Conservation (phyloP, 1,284 basidiomycete genomes). For the Caloboletus inedulis region DNA sequence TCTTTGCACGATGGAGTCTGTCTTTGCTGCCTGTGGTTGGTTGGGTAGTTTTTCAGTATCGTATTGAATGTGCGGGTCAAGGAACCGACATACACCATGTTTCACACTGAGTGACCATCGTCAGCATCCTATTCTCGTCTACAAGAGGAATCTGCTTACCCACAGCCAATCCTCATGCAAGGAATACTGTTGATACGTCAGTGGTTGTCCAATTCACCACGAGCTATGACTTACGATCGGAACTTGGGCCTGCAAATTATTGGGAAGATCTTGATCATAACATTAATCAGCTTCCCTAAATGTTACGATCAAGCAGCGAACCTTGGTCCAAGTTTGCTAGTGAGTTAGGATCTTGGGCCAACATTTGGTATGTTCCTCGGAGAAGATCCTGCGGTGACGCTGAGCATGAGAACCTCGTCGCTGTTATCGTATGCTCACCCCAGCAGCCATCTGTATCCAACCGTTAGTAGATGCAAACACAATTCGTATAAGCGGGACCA, state of each 20-base stretch:
- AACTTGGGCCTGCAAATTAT: constrained; percentile 84
- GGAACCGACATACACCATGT: constrained; percentile 69
- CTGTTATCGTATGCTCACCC: constrained; percentile 47
- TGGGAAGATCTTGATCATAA: constrained; percentile 71
- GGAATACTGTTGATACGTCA: constrained; percentile 56
- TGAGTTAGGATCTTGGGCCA: constrained; percentile 92
- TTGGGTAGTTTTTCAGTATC: constrained; percentile 7
- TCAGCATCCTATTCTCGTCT: constrained; percentile 11
- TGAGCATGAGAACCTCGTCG: not conserved
- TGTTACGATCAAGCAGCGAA: constrained; percentile 23
- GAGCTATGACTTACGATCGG: constrained; percentile 66
- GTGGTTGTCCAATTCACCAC: not conserved
- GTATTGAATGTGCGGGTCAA: not conserved
- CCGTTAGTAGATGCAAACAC: constrained; percentile 5
- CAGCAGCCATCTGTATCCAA: constrained; percentile 64
- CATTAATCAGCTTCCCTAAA: not conserved
- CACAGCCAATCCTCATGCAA: constrained; percentile 91
- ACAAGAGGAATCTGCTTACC: constrained; percentile 45
- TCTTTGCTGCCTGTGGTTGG: constrained; percentile 67
- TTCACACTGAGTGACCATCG: constrained; percentile 56
- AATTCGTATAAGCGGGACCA: not conserved
- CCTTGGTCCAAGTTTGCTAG: constrained; percentile 95
- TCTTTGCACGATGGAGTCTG: constrained; percentile 76
- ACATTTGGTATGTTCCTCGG: constrained; percentile 86
- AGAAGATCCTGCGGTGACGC: constrained; percentile 68